Base-by-base conservation (phyloP, 805 yeast species). In the Tetrapisispora iriomotensis region DNA sequence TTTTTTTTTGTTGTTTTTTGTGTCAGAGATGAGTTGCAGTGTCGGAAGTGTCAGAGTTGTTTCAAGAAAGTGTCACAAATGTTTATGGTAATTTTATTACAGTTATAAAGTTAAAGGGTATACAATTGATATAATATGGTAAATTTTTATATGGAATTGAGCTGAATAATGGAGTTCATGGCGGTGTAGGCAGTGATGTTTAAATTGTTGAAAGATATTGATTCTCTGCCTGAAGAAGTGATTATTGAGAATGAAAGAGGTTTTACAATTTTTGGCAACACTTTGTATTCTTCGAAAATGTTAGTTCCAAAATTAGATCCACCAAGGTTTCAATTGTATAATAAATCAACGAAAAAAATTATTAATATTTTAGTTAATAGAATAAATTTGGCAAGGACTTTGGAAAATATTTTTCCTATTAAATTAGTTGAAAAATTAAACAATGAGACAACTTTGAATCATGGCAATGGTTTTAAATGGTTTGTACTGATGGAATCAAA, bases 401-500 rank as follows among this genome's bases (percentile, higher is more conserved):
- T 53, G 2, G 46, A 46, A 6, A 44, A 49, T 12, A 17, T 52
- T 14, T 54, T 49, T 25, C 57, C 58, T 1, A 27, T 52, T 25
- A 43, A 42, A 7, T 36, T 36, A 17, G 36, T 29, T 14, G 43
- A 40, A 18, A 21, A 29, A 17, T 24, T 33, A 6, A 18, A 29
- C 14, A 12, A 33, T n/a, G 14, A 31, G 13, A 26, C 9, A 10
- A 8, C 3, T 13, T 6, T 17, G 13, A 18, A 6, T 8, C 21
- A 34, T 13, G 34, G 38, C n/a, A 18, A 21, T 10, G 22, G 5
- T 5, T 29, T 66, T 12, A 64, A 68, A 39, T 83, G 94, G 94
- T 79, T 76, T 49, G 79, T 81, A 2, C 67, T 79, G 42, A 79
- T 84, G 90, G 57, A 65, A 36, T 59, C 61, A 30, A 43, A 45